These are phyloP conservation scores for Talaromyces sp. DNA, from an alignment of 2,329 filamentous ascomycete genomes.

Conservation along the genomic window DNA sequence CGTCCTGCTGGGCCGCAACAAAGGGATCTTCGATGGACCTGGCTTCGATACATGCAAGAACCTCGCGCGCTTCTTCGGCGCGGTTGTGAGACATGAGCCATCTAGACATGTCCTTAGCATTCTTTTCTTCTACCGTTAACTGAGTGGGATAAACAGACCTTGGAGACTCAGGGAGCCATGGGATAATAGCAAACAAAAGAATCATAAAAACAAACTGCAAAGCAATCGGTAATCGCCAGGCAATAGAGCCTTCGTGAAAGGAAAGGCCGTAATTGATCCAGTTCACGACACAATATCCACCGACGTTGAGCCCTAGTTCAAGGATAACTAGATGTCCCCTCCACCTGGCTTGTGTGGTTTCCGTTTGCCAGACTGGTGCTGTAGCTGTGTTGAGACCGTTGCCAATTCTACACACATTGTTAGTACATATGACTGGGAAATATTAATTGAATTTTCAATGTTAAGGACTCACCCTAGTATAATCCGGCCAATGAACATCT, in stretches of 20 bases:
- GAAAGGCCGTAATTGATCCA: constrained; percentile 51
- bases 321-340: constrained; percentile 44
- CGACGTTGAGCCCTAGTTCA: constrained; percentile 48
- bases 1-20: constrained; percentile 35
- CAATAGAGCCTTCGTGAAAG: constrained; percentile 37
- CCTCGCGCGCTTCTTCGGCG: constrained; percentile 40
- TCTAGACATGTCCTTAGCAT: constrained; percentile 16
- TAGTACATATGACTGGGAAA: background rate
- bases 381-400: constrained; percentile 50
- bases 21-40: constrained; percentile 29
- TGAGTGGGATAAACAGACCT: background rate
- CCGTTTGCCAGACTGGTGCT: constrained; percentile 48
- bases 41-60: constrained; percentile 21
- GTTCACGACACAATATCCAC: constrained; percentile 46
- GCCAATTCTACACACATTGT: constrained; percentile 35
- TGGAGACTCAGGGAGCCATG: constrained; percentile 6
- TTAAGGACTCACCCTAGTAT: constrained; percentile 20
- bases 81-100: constrained; percentile 22
- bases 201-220: constrained; percentile 47
- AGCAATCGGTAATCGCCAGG: constrained; percentile 45
- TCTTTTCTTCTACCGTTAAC: constrained; percentile 18
- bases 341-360: constrained; percentile 43
- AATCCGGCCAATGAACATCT: constrained; percentile 49
- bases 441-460: no score
- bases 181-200: background rate